Evolutionary conservation across 202 grass and related monocot species (phyloP).

Genomic region (Brachypodium distachyon): DNA sequence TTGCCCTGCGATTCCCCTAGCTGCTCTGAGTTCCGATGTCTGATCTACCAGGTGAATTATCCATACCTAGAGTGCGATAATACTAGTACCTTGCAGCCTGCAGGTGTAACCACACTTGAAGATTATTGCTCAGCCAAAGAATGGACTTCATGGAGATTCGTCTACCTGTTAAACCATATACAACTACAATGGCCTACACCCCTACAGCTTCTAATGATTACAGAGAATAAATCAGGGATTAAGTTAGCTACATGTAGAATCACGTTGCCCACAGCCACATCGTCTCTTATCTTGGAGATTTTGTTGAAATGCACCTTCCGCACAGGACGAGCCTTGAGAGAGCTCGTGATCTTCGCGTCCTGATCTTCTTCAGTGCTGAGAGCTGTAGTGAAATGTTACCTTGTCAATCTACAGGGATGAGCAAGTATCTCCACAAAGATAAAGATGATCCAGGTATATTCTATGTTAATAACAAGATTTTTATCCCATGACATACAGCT

Average conservation of each 20-base stretch:
- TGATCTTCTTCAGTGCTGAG: constrained; percentile 54
- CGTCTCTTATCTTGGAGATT: constrained; percentile 50
- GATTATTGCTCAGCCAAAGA: too few relatives aligned
- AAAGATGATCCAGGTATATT: background rate
- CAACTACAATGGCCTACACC: constrained; percentile 26
- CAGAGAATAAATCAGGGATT: background rate
- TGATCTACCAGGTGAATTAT: too few relatives aligned
- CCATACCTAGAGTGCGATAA: too few relatives aligned
- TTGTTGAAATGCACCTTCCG: constrained; percentile 65
- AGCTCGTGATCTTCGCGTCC: constrained; percentile 38
- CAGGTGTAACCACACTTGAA: too few relatives aligned
- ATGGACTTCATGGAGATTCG: background rate
- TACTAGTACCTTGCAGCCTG: background rate
- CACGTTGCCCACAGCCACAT: background rate
- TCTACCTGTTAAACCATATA: constrained; percentile 22
- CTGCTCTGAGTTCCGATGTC: background rate
- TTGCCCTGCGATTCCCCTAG: constrained; percentile 44
- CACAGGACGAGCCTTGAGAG: constrained; percentile 53
- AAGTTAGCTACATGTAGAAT: constrained; percentile 24
- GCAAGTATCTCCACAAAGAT: background rate
- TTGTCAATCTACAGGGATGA: background rate
- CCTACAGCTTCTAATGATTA: constrained; percentile 2
- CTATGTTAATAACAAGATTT: background rate
- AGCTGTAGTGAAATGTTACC: constrained; percentile 34
- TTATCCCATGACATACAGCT: background rate